phyloP scores from a whole-genome alignment of 2,329 filamentous ascomycete genomes.

The Atkinsonella hypoxylon region DNA sequence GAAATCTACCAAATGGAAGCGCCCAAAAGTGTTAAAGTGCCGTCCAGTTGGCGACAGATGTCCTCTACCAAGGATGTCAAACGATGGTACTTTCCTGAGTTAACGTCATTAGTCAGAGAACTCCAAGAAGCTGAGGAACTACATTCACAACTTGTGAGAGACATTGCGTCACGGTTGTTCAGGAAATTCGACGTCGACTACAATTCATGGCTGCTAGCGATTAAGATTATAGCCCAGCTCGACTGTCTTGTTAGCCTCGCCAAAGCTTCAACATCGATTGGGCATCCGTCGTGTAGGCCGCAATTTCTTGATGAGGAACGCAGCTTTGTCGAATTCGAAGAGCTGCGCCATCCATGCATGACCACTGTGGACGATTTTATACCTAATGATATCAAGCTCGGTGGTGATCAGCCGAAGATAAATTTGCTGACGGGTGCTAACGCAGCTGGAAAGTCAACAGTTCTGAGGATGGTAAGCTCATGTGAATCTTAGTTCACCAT shows the following conservation, averaged over 20 bases:
- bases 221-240: constrained; percentile 80
- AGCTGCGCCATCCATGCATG: constrained; percentile 93
- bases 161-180: constrained; percentile 74
- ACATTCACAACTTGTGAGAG: constrained; percentile 81
- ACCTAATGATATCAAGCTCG: constrained; percentile 83
- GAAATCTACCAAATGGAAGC: constrained; percentile 95
- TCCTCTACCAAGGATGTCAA: constrained; percentile 84
- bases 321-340: constrained; percentile 81
- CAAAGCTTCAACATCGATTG: constrained; percentile 72
- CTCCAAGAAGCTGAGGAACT: constrained; percentile 91
- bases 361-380: constrained; percentile 87
- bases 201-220: constrained; percentile 72
- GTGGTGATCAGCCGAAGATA: constrained; percentile 71
- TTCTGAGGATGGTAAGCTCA: constrained; percentile 72
- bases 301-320: constrained; percentile 76
- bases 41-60: constrained; percentile 89
- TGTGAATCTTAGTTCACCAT: not conserved
- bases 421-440: constrained; percentile 91
- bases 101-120: constrained; percentile 70
- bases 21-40: constrained; percentile 74
- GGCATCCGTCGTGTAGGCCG: constrained; percentile 79
- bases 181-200: constrained; percentile 82
- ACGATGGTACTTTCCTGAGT: constrained; percentile 82
- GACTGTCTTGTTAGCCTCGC: constrained; percentile 92
- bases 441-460: constrained; percentile 91